Evolutionary conservation across 2,329 filamentous ascomycete genomes (phyloP).

Genomic region (Akanthomyces dipterigenus): DNA sequence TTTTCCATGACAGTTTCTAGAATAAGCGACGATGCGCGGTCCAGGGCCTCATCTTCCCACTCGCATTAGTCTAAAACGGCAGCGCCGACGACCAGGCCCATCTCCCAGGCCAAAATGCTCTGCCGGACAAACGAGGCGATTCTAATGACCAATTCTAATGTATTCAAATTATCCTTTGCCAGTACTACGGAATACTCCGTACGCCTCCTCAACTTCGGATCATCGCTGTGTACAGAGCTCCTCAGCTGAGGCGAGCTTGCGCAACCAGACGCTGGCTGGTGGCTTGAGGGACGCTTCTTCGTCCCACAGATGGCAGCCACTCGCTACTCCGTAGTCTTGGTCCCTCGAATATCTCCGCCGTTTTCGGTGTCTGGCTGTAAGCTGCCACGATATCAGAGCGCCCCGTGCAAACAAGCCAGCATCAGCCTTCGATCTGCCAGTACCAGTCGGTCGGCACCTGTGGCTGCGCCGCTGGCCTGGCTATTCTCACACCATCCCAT

Average conservation of each 20-base stretch:
- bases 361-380: not conserved
- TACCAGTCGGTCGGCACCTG: not conserved
- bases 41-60: not conserved
- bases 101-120: not conserved
- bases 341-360: not conserved
- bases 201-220: not conserved
- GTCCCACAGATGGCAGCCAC: constrained; percentile 8
- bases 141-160: not conserved
- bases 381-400: not conserved
- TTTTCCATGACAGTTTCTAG: constrained; percentile 2
- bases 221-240: not conserved
- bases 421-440: constrained; percentile 3
- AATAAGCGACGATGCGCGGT: constrained; percentile 4
- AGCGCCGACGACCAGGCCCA: not conserved
- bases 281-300: constrained; percentile 1
- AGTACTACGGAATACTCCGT: not conserved
- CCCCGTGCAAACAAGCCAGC: not conserved
- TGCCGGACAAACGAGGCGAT: not conserved
- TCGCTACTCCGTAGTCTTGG: not conserved
- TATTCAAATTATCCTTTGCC: not conserved
- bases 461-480: not conserved
- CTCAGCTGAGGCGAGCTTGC: constrained; percentile 10
- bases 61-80: not conserved
- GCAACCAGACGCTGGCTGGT: not conserved
- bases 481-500: not conserved